These are phyloP conservation scores for Acorus gramineus DNA, from an alignment of 106 monocot genomes.

Conservation along the genomic window DNA sequence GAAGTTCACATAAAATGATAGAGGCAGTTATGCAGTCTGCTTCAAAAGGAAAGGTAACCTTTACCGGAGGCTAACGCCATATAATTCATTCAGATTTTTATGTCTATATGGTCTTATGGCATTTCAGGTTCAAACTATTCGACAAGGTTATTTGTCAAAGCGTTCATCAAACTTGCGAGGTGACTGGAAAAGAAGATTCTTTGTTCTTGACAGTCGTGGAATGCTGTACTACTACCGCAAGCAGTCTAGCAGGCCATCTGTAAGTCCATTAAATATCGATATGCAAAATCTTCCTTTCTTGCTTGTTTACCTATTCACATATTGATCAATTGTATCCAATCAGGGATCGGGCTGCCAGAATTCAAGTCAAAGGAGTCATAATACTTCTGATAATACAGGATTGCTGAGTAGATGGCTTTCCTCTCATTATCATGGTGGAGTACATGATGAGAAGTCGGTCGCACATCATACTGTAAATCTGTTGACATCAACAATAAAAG, in stretches of 20 bases:
- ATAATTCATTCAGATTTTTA: neutral
- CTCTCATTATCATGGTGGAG: conserved; percentile 90
- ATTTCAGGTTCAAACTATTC: conserved; percentile 91
- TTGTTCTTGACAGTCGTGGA: conserved; percentile 98
- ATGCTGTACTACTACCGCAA: conserved; percentile 99
- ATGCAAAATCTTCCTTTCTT: neutral
- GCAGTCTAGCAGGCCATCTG: conserved; percentile 78
- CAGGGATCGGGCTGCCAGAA: conserved; percentile 52
- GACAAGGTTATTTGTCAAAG: conserved; percentile 99
- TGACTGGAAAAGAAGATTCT: conserved; percentile 99
- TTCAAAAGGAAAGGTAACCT: conserved; percentile 72
- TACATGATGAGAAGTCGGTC: conserved; percentile 95
- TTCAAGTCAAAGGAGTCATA: conserved; percentile 56
- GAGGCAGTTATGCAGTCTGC: conserved; percentile 96
- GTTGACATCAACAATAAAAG: conserved; percentile 96
- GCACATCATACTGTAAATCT: conserved; percentile 96
- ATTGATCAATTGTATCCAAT: neutral
- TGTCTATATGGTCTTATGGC: conserved; percentile 6
- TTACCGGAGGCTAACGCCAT: neutral
- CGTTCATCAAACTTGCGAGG: conserved; percentile 96
- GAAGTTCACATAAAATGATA: conserved; percentile 99
- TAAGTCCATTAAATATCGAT: conserved; percentile 23
- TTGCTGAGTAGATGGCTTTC: conserved; percentile 94
- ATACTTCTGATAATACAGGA: conserved; percentile 73
- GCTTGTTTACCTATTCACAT: neutral